These are phyloP conservation scores for Aspergillus incahuasiensis DNA, from an alignment of 495 filamentous ascomycete genomes.

Conservation along the genomic window DNA sequence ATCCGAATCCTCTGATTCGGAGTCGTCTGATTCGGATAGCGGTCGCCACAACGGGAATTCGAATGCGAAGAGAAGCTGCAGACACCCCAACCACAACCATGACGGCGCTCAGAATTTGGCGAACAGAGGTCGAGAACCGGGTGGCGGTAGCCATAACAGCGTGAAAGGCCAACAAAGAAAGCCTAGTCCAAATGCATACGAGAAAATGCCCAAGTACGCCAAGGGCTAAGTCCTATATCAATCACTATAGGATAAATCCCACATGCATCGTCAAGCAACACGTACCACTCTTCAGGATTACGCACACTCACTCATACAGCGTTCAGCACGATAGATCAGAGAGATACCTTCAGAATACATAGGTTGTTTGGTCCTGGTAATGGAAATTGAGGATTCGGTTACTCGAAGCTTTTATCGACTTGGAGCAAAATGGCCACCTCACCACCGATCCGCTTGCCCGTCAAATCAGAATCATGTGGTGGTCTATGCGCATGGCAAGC, in stretches of 20 bases:
- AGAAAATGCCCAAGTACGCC: constrained; percentile 70
- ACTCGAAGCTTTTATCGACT: too few relatives aligned
- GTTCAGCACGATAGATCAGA: too few relatives aligned
- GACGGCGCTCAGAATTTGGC: constrained; percentile 27
- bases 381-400: too few relatives aligned
- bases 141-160: constrained; percentile 23
- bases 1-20: constrained; percentile 59
- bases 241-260: not conserved
- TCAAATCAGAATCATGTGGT: too few relatives aligned
- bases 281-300: too few relatives aligned
- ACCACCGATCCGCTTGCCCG: too few relatives aligned
- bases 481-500: too few relatives aligned
- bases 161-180: constrained; percentile 49
- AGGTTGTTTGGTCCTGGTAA: too few relatives aligned
- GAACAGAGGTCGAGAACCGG: constrained; percentile 23
- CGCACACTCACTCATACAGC: too few relatives aligned
- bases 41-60: constrained; percentile 41
- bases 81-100: constrained; percentile 13
- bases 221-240: constrained; percentile 14
- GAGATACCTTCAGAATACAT: too few relatives aligned
- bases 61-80: constrained; percentile 13
- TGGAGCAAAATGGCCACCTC: too few relatives aligned
- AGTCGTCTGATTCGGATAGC: constrained; percentile 58
- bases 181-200: constrained; percentile 89
- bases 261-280: not conserved